These are phyloP conservation scores for Maudiozyma saulgeensis DNA, from an alignment of 805 yeast species.

Conservation along the genomic window DNA sequence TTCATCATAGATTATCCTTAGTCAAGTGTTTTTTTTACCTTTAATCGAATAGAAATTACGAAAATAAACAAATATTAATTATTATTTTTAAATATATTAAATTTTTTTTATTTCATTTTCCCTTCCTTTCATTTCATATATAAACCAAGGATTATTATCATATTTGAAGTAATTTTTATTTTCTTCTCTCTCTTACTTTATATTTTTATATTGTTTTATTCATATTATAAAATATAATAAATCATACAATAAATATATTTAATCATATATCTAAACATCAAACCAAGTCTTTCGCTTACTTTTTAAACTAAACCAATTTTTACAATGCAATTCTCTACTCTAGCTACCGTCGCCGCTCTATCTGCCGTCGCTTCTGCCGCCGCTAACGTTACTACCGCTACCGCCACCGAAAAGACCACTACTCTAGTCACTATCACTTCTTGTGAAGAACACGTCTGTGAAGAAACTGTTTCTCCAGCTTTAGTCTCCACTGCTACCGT, in stretches of 20 bases:
- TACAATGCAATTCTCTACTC: slow-evolving; percentile 34
- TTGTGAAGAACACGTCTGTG: slow-evolving; percentile 27
- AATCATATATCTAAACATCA: slow-evolving; percentile 1
- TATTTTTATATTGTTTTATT: neutral
- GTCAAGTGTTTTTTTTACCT: neutral
- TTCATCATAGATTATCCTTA: neutral
- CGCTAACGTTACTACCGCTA: slow-evolving; percentile 15
- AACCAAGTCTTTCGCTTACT: slow-evolving; percentile 24
- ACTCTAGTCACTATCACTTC: slow-evolving; percentile 32
- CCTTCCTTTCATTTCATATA: neutral
- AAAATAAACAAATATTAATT: neutral
- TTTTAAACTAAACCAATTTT: neutral
- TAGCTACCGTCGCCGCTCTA: slow-evolving; percentile 29
- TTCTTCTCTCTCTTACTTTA: neutral
- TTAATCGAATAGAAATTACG: neutral
- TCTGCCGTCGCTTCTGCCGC: slow-evolving; percentile 22
- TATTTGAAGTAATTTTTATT: neutral
- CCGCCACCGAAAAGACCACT: slow-evolving; percentile 20
- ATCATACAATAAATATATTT: neutral
- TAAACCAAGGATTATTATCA: neutral
- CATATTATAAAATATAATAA: neutral
- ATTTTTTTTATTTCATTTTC: neutral
- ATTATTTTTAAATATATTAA: neutral
- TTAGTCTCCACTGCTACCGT: slow-evolving; percentile 30
- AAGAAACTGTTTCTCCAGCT: slow-evolving; percentile 29